Base-by-base conservation (phyloP, 192 early-diverging fungal species). In the Phycomyces blakesleeanus region DNA sequence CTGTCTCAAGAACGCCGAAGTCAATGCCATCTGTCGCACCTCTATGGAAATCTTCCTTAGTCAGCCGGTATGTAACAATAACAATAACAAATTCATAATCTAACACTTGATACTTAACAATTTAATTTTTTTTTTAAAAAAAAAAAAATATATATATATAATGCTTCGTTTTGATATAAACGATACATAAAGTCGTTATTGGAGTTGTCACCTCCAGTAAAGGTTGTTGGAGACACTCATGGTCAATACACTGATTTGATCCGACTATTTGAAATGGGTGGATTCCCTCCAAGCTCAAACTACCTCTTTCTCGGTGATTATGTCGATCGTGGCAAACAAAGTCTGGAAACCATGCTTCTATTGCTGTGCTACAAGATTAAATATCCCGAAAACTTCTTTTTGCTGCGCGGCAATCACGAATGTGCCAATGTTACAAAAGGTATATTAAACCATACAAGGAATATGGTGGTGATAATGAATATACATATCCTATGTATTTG, bases 281-380 rank as follows among this genome's bases (percentile, higher is more conserved):
- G 94, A 29, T 95, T 92, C 71, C 94, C 96, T 40, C 94, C 94
- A 0, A 68, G 79, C 26, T 80, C 90, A 66, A 97, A 97, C 80
- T 98, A 94, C 74, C 76, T 96, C 63, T 98, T 95, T 68, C 61
- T 98, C 20, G 92, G 94, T 22, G 96, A 98, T 77, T 98, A 98
- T 78, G 96, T 98, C 14, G 96, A 98, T 78, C 86, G 96, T 41
- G 96, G 96, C 58, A 97, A 96, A 76, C 89, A 93, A 78, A 89
- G 87, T 63, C 78, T 98, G 47, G 96, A 98, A 74, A 98, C 93
- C 11, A 95, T 98, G 63, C 76, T 94, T 24, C 73, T 98, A 62
- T 80, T 98, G 61, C 85, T 98, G 57, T 92, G 90, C 74, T 98
- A 93, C 83, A 98, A 98, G 78, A 90, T 98, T 76, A 96, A 98